phyloP scores from a whole-genome alignment of 116 monocot species.

The Cymodocea nodosa region DNA sequence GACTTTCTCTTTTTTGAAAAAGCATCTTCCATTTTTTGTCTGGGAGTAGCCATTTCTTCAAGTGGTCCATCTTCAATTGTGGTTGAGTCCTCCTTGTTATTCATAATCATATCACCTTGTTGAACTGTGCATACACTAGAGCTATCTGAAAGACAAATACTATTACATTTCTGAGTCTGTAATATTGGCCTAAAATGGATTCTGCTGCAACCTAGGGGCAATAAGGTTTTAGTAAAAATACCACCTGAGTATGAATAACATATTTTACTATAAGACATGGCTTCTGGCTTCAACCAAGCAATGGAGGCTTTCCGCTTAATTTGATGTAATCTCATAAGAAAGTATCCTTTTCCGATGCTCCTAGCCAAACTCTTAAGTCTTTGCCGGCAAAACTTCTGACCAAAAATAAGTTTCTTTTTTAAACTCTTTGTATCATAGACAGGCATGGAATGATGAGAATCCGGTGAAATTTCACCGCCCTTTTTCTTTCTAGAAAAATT shows the following conservation, averaged over 20 bases:
- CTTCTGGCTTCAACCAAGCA: background rate
- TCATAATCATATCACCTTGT: background rate
- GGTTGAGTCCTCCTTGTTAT: background rate
- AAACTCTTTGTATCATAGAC: background rate
- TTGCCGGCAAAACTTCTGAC: background rate
- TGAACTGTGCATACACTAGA: background rate
- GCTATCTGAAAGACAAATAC: background rate
- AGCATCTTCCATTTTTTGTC: background rate
- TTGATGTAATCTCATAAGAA: background rate
- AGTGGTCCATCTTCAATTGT: background rate
- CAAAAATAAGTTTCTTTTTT: background rate
- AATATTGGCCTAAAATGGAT: background rate
- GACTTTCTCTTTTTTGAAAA: slow-evolving; percentile 3
- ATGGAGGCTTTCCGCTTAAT: slow-evolving; percentile 4
- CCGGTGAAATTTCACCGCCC: background rate
- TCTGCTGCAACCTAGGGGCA: background rate
- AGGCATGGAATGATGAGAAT: slow-evolving; percentile 4
- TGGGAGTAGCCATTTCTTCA: slow-evolving; percentile 1
- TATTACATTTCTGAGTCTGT: background rate
- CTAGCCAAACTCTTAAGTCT: slow-evolving; percentile 23
- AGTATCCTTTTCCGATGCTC: slow-evolving; percentile 15
- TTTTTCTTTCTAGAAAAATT: background rate
- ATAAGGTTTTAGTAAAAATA: background rate
- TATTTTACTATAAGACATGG: background rate
- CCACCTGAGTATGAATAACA: background rate